phyloP scores from a whole-genome alignment of 768 basidiomycete genomes.

The Leccinum boreale region DNA sequence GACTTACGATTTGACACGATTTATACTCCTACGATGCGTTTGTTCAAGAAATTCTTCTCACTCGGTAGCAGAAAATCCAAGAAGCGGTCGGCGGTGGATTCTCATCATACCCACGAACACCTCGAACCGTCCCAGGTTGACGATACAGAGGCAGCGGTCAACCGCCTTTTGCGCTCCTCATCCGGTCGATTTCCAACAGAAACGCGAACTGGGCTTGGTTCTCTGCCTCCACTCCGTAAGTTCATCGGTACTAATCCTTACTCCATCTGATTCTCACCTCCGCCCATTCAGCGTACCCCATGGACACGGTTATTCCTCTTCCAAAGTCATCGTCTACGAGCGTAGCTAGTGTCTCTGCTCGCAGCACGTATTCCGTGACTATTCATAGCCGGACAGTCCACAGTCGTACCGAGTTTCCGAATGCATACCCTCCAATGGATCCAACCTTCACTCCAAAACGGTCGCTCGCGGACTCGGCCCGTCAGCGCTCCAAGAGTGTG shows the following conservation, averaged over 20 bases:
- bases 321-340: constrained; percentile 52
- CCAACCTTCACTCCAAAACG: constrained; percentile 22
- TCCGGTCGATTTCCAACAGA: constrained; percentile 63
- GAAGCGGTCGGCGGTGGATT: constrained; percentile 33
- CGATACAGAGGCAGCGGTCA: constrained; percentile 44
- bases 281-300: constrained; percentile 54
- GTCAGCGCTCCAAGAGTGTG: constrained; percentile 30
- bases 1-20: constrained; percentile 29
- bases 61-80: constrained; percentile 63
- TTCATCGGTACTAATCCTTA: constrained; percentile 4
- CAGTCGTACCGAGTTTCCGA: constrained; percentile 62
- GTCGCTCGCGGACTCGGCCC: constrained; percentile 27
- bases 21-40: constrained; percentile 47
- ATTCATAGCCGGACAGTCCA: constrained; percentile 61
- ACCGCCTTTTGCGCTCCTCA: constrained; percentile 63
- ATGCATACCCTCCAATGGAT: constrained; percentile 49
- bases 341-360: constrained; percentile 49
- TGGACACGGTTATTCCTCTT: constrained; percentile 50
- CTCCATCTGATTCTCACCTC: background rate
- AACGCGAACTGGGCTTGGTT: constrained; percentile 51
- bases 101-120: constrained; percentile 18
- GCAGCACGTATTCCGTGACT: constrained; percentile 71
- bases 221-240: constrained; percentile 71
- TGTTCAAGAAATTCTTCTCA: constrained; percentile 69
- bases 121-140: constrained; percentile 31